Evolutionary conservation across 495 filamentous ascomycete genomes (phyloP).

Genomic region (Chaetomium tenue): DNA sequence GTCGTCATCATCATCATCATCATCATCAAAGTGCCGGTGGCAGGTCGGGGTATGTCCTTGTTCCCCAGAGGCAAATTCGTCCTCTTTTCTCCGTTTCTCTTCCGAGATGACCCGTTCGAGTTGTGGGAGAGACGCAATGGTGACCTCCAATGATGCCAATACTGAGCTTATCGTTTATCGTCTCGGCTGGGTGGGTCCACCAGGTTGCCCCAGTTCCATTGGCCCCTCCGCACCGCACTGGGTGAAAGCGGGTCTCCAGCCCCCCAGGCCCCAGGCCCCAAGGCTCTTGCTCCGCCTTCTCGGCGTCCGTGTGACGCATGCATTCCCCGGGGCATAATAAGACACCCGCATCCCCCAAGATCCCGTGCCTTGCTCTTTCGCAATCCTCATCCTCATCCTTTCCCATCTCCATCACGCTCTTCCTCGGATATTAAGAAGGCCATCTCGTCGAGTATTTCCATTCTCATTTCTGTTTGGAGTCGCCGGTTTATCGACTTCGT

Average conservation of each 20-base stretch:
- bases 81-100: too few relatives aligned
- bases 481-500: conserved; percentile 46
- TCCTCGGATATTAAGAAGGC: conserved; percentile 33
- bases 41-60: too few relatives aligned
- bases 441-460: conserved; percentile 32
- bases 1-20: too few relatives aligned
- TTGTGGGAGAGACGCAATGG: neutral
- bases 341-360: too few relatives aligned
- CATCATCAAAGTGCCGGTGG: neutral
- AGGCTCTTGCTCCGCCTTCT: conserved; percentile 21
- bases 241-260: conserved; percentile 21
- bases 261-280: conserved; percentile 19
- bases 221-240: conserved; percentile 32
- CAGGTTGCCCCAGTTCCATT: conserved; percentile 18
- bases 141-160: neutral
- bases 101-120: neutral
- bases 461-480: conserved; percentile 35
- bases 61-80: neutral
- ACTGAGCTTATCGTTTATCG: conserved; percentile 10
- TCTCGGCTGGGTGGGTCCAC: conserved; percentile 29
- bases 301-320: conserved; percentile 3
- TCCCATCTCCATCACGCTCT: conserved; percentile 2
- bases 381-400: conserved; percentile 32
- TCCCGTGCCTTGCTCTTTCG: neutral
- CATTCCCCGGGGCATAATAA: too few relatives aligned